phyloP scores from a whole-genome alignment of 495 filamentous ascomycete species.

The Neurospora intermedia region DNA sequence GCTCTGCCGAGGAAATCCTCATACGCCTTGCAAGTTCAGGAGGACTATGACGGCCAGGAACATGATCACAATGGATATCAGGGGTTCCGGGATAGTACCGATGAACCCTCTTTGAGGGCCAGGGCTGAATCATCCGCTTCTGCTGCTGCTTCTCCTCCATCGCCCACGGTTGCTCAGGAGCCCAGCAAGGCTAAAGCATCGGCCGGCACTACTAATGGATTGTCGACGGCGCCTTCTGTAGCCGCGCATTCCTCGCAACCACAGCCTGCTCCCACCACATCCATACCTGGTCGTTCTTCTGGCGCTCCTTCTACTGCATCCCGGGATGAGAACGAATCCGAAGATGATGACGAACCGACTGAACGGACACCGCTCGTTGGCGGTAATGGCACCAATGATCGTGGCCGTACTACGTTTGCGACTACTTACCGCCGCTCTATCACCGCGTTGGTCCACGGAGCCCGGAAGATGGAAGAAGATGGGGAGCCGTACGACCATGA shows the following conservation, averaged over 20 bases:
- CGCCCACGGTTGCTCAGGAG: neutral
- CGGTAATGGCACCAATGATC: conserved; percentile 26
- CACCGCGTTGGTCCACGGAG: conserved; percentile 27
- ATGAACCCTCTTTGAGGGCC: neutral
- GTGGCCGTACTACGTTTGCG: conserved; percentile 60
- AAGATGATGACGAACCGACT: conserved; percentile 46
- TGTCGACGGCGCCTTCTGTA: neutral
- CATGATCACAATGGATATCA: conserved; percentile 7
- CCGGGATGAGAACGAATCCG: conserved; percentile 28
- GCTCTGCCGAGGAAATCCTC: conserved; percentile 58
- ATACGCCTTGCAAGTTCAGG: conserved; percentile 44
- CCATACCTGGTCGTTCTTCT: neutral
- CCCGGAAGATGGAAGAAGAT: conserved; percentile 15
- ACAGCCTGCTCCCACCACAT: neutral
- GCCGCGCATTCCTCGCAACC: neutral
- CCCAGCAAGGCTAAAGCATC: neutral
- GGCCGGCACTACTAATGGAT: neutral
- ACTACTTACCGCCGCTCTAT: conserved; percentile 45
- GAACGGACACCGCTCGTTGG: conserved; percentile 73
- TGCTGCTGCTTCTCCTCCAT: neutral
- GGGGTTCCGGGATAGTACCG: neutral
- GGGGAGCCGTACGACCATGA: conserved; percentile 58
- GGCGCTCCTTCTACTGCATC: conserved; percentile 2
- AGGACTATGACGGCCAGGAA: conserved; percentile 36
- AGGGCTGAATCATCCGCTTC: neutral